Evolutionary conservation across 495 filamentous ascomycete species (phyloP).

Genomic region (Viridothelium virens): DNA sequence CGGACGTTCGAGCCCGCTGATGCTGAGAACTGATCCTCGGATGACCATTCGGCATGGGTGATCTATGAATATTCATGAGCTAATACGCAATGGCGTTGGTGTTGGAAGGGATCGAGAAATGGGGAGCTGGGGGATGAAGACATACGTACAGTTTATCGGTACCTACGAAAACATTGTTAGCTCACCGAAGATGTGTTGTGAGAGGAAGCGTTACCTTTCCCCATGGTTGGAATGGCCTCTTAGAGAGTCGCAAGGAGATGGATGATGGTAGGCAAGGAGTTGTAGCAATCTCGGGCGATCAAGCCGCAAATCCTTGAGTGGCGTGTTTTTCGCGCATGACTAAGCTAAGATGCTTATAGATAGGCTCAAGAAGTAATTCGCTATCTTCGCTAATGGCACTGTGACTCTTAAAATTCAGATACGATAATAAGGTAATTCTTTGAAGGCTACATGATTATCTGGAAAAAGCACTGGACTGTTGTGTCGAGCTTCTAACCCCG

Average conservation of each 20-base stretch:
- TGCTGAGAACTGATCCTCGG: slow-evolving; percentile 73
- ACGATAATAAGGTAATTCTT: too few relatives aligned
- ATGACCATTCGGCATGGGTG: slow-evolving; percentile 95
- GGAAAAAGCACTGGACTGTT: too few relatives aligned
- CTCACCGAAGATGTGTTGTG: not conserved
- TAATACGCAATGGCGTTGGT: not conserved
- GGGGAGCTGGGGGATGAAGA: slow-evolving; percentile 16
- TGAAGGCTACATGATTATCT: too few relatives aligned
- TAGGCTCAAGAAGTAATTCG: too few relatives aligned
- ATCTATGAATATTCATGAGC: slow-evolving; percentile 45
- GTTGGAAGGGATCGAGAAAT: slow-evolving; percentile 22
- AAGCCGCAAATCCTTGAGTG: too few relatives aligned
- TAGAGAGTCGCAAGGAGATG: not conserved
- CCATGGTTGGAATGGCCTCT: slow-evolving; percentile 37
- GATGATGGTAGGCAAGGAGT: not conserved
- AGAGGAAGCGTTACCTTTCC: slow-evolving; percentile 44
- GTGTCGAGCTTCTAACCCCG: too few relatives aligned
- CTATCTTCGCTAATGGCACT: too few relatives aligned
- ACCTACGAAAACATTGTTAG: slow-evolving; percentile 31
- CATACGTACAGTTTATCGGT: slow-evolving; percentile 72
- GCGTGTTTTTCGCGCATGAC: too few relatives aligned
- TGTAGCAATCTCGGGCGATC: too few relatives aligned
- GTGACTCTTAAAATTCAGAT: too few relatives aligned
- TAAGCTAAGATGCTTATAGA: too few relatives aligned
- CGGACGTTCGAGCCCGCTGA: slow-evolving; percentile 61